Evolutionary conservation across 306 rosid genomes (phyloP).

Genomic region (Ochetophila trinervis): DNA sequence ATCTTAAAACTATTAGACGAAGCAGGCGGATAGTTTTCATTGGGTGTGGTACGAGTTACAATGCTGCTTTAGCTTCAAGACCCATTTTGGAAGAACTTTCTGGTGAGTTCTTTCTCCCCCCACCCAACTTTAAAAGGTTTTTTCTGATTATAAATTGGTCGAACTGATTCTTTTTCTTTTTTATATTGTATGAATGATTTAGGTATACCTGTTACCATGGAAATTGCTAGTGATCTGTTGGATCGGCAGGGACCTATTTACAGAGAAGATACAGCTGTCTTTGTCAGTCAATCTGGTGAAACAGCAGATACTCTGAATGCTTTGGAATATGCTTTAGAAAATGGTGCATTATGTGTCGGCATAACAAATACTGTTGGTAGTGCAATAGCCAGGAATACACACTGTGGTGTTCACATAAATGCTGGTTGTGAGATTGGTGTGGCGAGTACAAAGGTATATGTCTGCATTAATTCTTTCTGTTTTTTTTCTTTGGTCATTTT

Average conservation of each 20-base stretch:
- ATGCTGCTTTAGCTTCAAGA: conserved; percentile 97
- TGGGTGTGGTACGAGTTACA: conserved; percentile 98
- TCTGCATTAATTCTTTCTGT: conserved; percentile 18
- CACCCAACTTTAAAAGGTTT: conserved; percentile 14
- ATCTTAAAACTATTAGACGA: conserved; percentile 93
- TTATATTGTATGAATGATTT: conserved; percentile 27
- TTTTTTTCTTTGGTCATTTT: conserved; percentile 24
- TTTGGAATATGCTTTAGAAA: conserved; percentile 86
- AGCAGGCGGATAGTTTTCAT: conserved; percentile 88
- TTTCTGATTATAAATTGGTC: conserved; percentile 10
- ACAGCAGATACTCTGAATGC: conserved; percentile 93
- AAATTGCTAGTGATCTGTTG: conserved; percentile 95
- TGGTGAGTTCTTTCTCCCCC: conserved; percentile 45
- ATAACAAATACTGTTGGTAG: conserved; percentile 94
- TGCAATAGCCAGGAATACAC: conserved; percentile 90
- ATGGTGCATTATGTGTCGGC: conserved; percentile 96
- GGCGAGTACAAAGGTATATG: conserved; percentile 93
- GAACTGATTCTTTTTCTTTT: conserved; percentile 18
- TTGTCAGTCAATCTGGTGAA: conserved; percentile 99
- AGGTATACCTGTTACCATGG: conserved; percentile 98
- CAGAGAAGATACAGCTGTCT: conserved; percentile 94
- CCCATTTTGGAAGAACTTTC: conserved; percentile 98
- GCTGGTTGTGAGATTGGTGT: conserved; percentile 99
- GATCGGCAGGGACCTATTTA: conserved; percentile 95
- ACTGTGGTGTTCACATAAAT: conserved; percentile 96